A percentile compares a stretch with the other conserved stretches of the same genome.
These are phyloP conservation scores for Pythium rishiriense DNA, from an alignment of 352 stramenopile species.

Conservation along the genomic window DNA sequence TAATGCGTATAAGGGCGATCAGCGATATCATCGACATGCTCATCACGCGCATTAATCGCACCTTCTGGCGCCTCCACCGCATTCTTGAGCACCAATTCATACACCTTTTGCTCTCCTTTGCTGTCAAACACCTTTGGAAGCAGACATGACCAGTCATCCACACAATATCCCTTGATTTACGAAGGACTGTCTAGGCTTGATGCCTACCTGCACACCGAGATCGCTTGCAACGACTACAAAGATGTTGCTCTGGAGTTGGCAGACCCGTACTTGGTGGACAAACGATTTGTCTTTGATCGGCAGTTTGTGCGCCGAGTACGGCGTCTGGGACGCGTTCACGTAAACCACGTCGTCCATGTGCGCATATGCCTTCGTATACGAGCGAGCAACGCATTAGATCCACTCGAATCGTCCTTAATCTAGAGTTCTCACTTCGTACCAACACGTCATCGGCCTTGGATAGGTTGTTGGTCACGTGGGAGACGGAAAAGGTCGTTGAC, in stretches of 20 bases:
- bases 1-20: slow-evolving; percentile 16
- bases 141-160: background rate
- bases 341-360: slow-evolving; percentile 31
- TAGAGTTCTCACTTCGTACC: slow-evolving; percentile 11
- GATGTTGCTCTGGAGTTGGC: slow-evolving; percentile 37
- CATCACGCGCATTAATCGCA: slow-evolving; percentile 9
- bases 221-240: slow-evolving; percentile 72
- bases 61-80: slow-evolving; percentile 38
- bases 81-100: slow-evolving; percentile 62
- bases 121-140: slow-evolving; percentile 55
- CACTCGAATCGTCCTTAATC: background rate
- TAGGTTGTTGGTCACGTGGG: slow-evolving; percentile 32
- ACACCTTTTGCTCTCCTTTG: slow-evolving; percentile 52
- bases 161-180: background rate
- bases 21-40: background rate
- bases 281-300: slow-evolving; percentile 29
- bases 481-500: slow-evolving; percentile 33
- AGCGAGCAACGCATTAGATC: background rate
- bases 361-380: slow-evolving; percentile 20
- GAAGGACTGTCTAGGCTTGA: background rate
- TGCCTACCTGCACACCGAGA: slow-evolving; percentile 49
- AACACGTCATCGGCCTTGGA: slow-evolving; percentile 26
- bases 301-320: slow-evolving; percentile 29
- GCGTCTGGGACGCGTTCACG: slow-evolving; percentile 26
- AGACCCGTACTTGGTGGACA: slow-evolving; percentile 74